Base-by-base conservation (phyloP, 345 rosid genomes). In the Euphorbia peplus region DNA sequence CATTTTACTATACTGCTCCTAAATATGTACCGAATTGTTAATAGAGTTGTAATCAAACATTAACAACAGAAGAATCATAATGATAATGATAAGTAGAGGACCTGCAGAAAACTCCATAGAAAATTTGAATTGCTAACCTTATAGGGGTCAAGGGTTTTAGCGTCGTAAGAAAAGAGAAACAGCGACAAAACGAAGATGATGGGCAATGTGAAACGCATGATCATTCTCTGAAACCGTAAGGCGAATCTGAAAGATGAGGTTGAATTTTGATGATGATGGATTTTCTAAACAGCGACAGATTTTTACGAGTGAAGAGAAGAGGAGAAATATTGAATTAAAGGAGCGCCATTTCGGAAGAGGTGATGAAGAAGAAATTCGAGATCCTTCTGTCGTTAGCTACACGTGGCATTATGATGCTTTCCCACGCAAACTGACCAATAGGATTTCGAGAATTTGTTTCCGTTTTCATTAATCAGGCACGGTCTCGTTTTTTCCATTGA, bases 361-460 rank as follows among this genome's bases (percentile, higher is more conserved):
- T 66, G 76, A 77, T 66, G 64, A 73, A 64, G 68, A 50, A 58
- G 53, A 44, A 52, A 58, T 25, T 78, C 86, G 51, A 75, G 81
- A 82, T 55, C 60, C 67, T 85, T 85, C 86, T 63, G 73, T 75
- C 72, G 73, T 77, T 65, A 14, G 0, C 41, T 63, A 54, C 73
- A 91, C 93, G 91, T 87, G 97, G 88, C 86, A 39, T n/a, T 25
- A 4, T 39, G n/a, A 50, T 41, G 28, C 12, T 7, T 4, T 47
- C 64, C 85, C 91, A 89, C 91, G 96, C 78, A 1, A 56, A 26
- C 59, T 35, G 63, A 73, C 97, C 96, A 91, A 89, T 89, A 64
- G 76, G 86, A 89, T 70, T 87, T 14, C 42, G 77, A 37, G 73
- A 76, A 29, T 2, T 32, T 32, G 37, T n/a, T n/a, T n/a, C n/a